phyloP scores from a whole-genome alignment of 164 flowering plant genomes.

The Umbellularia californica region DNA sequence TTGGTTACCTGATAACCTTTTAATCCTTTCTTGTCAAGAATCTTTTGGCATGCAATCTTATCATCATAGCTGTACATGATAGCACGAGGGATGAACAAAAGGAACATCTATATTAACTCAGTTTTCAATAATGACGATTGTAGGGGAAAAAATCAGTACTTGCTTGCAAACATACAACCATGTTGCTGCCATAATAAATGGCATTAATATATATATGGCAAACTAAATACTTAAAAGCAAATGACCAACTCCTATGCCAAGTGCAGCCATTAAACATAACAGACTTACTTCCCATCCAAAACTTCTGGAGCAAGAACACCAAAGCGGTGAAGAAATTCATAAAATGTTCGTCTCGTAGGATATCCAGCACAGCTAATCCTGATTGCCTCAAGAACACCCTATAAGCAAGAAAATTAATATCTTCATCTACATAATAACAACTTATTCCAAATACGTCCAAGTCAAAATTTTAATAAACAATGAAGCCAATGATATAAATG shows the following conservation, averaged over 20 bases:
- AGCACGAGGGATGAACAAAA: neutral
- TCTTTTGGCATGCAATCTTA: conserved; percentile 82
- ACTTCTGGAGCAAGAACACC: conserved; percentile 96
- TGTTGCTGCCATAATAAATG: neutral
- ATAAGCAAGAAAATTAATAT: neutral
- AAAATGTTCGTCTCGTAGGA: conserved; percentile 92
- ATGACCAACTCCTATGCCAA: conserved; percentile 43
- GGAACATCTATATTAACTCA: neutral
- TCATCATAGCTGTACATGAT: conserved; percentile 68
- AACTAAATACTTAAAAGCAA: conserved; percentile 3
- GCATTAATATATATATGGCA: neutral
- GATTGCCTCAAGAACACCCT: conserved; percentile 99
- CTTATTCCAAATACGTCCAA: neutral
- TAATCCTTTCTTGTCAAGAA: conserved; percentile 79
- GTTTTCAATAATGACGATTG: no score
- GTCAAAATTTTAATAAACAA: neutral
- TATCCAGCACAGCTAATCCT: conserved; percentile 99
- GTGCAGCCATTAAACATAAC: neutral
- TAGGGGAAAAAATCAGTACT: neutral
- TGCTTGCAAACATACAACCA: no score
- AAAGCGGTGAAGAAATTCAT: conserved; percentile 92
- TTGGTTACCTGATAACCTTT: conserved; percentile 78
- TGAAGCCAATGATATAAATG: neutral
- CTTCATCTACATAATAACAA: neutral
- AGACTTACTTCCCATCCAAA: conserved; percentile 83